Evolutionary conservation across 1,139 yeast species (phyloP).

Genomic region (Taphrina communis): DNA sequence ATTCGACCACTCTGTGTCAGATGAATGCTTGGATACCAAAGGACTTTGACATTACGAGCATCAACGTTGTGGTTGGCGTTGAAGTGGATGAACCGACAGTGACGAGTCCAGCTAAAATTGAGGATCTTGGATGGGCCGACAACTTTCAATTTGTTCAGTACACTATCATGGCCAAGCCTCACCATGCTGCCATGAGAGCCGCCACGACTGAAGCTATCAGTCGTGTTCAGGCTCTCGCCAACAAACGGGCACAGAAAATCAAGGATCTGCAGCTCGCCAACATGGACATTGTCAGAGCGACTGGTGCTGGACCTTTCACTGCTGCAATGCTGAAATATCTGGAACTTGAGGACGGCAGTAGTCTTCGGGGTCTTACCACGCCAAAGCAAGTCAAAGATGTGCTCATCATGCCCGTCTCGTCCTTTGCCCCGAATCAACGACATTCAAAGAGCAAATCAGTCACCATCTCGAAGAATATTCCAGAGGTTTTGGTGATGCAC

Average conservation of each 20-base stretch:
- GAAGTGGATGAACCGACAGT: slow-evolving; percentile 34
- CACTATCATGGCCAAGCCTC: slow-evolving; percentile 80
- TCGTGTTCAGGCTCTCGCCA: slow-evolving; percentile 46
- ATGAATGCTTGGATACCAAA: slow-evolving; percentile 67
- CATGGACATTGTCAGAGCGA: slow-evolving; percentile 91
- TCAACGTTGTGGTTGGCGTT: slow-evolving; percentile 37
- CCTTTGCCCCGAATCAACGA: slow-evolving; percentile 80
- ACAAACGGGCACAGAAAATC: slow-evolving; percentile 48
- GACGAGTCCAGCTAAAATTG: slow-evolving; percentile 59
- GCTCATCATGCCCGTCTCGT: slow-evolving; percentile 77
- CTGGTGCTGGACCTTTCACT: slow-evolving; percentile 95
- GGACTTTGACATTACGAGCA: slow-evolving; percentile 15
- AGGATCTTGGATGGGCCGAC: slow-evolving; percentile 67
- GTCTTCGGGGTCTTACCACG: slow-evolving; percentile 62
- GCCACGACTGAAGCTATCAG: slow-evolving; percentile 73
- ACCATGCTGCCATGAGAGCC: slow-evolving; percentile 87
- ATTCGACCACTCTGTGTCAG: slow-evolving; percentile 70
- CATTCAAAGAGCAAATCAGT: slow-evolving; percentile 74
- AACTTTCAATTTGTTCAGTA: slow-evolving; percentile 80
- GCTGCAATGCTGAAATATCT: slow-evolving; percentile 79
- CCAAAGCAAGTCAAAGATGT: slow-evolving; percentile 82
- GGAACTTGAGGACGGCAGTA: slow-evolving; percentile 42
- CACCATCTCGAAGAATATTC: slow-evolving; percentile 61
- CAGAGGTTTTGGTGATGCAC: slow-evolving; percentile 37
- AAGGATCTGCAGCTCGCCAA: slow-evolving; percentile 60